Evolutionary conservation across 768 basidiomycete genomes (phyloP).

Genomic region (Omphalotus guepiniiformis): DNA sequence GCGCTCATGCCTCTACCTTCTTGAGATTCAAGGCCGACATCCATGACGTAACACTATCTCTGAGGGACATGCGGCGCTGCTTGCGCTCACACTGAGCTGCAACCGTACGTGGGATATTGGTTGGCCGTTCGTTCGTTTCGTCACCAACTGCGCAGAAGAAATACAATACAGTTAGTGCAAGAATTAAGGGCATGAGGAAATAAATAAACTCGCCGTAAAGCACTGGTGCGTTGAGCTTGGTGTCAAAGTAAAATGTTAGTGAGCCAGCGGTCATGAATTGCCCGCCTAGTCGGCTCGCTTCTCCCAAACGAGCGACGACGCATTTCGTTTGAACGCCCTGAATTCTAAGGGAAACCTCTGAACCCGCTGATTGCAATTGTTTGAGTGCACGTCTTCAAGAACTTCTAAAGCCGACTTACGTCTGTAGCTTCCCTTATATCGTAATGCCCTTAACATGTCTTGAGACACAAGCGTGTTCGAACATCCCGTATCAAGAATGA

Average conservation of each 20-base stretch:
- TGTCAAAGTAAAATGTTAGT: conserved; percentile 21
- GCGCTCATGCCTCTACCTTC: neutral
- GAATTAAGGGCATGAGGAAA: neutral
- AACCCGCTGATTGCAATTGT: conserved; percentile 16
- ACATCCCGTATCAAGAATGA: conserved; percentile 23
- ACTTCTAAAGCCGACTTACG: conserved; percentile 8
- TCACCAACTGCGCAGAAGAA: neutral
- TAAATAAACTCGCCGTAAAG: conserved; percentile 18
- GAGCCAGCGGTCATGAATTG: conserved; percentile 21
- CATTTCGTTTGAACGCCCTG: conserved; percentile 20
- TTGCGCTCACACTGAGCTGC: neutral
- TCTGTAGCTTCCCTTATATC: conserved; percentile 10
- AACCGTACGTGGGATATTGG: neutral
- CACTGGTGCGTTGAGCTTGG: conserved; percentile 18
- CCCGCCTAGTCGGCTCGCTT: conserved; percentile 17
- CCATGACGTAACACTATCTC: neutral
- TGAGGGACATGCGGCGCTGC: neutral
- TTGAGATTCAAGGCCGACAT: neutral
- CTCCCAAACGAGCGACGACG: conserved; percentile 15
- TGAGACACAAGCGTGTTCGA: conserved; percentile 14
- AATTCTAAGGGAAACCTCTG: conserved; percentile 16
- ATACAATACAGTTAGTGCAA: neutral
- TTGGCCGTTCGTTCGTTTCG: conserved; percentile 1
- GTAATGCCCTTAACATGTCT: conserved; percentile 16
- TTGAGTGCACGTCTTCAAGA: no score